Percentiles rank a stretch among this genome's conserved stretches.
Evolutionary conservation across 164 flowering plant genomes (phyloP).

Genomic region (Kingdonia uniflora): DNA sequence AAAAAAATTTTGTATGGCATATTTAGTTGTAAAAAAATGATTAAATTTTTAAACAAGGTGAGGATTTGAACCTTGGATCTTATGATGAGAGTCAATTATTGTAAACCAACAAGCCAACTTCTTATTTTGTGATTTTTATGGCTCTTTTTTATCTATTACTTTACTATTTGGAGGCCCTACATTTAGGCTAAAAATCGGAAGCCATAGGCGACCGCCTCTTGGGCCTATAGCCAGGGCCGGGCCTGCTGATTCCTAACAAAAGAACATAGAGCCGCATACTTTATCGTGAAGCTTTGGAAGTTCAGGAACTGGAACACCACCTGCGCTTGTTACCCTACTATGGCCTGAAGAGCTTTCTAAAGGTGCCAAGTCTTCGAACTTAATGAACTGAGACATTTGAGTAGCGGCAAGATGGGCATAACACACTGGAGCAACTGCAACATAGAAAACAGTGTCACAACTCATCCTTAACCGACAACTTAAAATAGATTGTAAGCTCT

Average conservation of each 20-base stretch:
- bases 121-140: too few species aligned
- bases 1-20: too few species aligned
- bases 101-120: too few species aligned
- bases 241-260: background rate
- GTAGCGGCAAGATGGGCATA: constrained; percentile 68
- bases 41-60: too few species aligned
- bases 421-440: constrained; percentile 58
- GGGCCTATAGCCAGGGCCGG: too few species aligned
- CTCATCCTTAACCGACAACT: background rate
- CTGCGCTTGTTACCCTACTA: constrained; percentile 27
- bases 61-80: too few species aligned
- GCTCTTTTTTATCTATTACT: too few species aligned
- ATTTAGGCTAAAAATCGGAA: too few species aligned
- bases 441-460: background rate
- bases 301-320: background rate
- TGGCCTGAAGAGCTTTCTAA: constrained; percentile 56
- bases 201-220: too few species aligned
- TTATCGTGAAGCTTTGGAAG: background rate
- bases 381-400: constrained; percentile 47
- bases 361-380: constrained; percentile 37
- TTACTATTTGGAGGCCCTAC: too few species aligned
- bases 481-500: background rate
- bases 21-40: too few species aligned
- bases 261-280: constrained; percentile 2
- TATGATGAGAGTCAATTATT: too few species aligned